phyloP scores from a whole-genome alignment of 169 alveolate species.

The Eimeria maxima region DNA sequence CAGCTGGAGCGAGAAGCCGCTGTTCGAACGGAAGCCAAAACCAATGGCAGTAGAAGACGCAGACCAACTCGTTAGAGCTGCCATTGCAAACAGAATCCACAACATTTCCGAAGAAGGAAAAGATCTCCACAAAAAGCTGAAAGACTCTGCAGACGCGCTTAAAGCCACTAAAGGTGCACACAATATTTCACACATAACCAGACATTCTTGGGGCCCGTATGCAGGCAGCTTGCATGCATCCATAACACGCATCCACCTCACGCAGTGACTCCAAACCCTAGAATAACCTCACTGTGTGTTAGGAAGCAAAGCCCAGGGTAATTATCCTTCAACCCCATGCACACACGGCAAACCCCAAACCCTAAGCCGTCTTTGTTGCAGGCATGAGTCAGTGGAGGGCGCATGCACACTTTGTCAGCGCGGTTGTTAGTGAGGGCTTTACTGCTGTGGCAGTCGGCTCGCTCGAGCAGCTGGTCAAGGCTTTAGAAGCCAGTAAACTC shows the following conservation, averaged over 20 bases:
- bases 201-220: no score
- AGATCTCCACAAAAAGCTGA: constrained; percentile 93
- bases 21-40: constrained; percentile 91
- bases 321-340: neutral
- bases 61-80: constrained; percentile 90
- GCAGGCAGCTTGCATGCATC: neutral
- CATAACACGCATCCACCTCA: neutral
- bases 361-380: constrained; percentile 31
- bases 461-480: constrained; percentile 91
- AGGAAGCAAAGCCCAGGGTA: no score
- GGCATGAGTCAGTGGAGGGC: constrained; percentile 94
- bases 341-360: neutral
- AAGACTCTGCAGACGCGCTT: constrained; percentile 94
- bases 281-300: neutral
- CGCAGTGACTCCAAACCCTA: neutral
- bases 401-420: constrained; percentile 93
- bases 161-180: constrained; percentile 85
- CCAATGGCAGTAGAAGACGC: constrained; percentile 90
- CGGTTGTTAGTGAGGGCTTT: constrained; percentile 94
- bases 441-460: constrained; percentile 91
- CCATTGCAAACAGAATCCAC: constrained; percentile 86
- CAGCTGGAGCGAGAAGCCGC: constrained; percentile 89
- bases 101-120: constrained; percentile 92
- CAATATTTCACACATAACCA: neutral
- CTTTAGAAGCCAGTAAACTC: constrained; percentile 89